phyloP scores from a whole-genome alignment of 2,329 filamentous ascomycete genomes.

The Penicillium sp. region DNA sequence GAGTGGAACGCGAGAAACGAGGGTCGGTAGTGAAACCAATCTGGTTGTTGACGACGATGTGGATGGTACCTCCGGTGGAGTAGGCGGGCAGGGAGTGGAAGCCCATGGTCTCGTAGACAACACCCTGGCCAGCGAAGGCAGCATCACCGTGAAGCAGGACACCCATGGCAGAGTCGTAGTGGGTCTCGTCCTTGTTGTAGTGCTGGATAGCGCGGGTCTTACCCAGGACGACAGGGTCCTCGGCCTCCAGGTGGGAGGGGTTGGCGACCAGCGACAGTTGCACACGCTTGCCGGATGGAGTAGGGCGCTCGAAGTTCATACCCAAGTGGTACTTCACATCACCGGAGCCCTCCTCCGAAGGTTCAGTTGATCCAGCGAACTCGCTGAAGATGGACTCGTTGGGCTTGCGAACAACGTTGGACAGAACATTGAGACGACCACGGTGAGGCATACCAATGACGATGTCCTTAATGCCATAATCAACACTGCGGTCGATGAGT shows the following conservation, averaged over 20 bases:
- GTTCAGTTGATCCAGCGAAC: slow-evolving; percentile 85
- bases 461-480: slow-evolving; percentile 98
- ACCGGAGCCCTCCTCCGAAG: slow-evolving; percentile 92
- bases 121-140: slow-evolving; percentile 92
- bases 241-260: slow-evolving; percentile 95
- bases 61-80: slow-evolving; percentile 95
- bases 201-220: slow-evolving; percentile 98
- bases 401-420: slow-evolving; percentile 97
- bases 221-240: slow-evolving; percentile 95
- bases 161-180: slow-evolving; percentile 89
- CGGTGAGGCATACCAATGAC: slow-evolving; percentile 99
- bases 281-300: slow-evolving; percentile 97
- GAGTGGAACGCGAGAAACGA: slow-evolving; percentile 93
- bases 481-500: slow-evolving; percentile 95
- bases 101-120: slow-evolving; percentile 98
- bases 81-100: slow-evolving; percentile 96
- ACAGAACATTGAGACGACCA: slow-evolving; percentile 95
- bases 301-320: slow-evolving; percentile 99
- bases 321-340: slow-evolving; percentile 99
- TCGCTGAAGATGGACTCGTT: slow-evolving; percentile 99
- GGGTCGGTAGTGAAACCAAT: slow-evolving; percentile 99
- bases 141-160: slow-evolving; percentile 96
- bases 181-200: slow-evolving; percentile 95
- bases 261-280: slow-evolving; percentile 98
- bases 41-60: slow-evolving; percentile 99